Evolutionary conservation across 495 filamentous ascomycete species (phyloP).

Genomic region (Aspergillus bertholletiae): DNA sequence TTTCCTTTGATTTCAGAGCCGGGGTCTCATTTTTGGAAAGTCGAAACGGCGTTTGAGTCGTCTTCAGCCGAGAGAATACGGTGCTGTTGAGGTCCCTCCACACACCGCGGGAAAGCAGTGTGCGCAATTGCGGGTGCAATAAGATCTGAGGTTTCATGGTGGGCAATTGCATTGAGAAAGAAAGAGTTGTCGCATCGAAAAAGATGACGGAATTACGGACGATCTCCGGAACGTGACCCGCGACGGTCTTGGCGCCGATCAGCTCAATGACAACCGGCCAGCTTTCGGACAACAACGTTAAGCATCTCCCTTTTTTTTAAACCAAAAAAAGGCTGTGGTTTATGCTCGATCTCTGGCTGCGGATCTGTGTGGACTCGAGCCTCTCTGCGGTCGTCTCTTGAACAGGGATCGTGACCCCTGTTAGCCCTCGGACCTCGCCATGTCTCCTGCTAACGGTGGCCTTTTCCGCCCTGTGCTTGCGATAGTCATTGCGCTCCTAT

Average conservation of each 20-base stretch:
- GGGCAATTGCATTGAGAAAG: not conserved
- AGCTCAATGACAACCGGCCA: not conserved
- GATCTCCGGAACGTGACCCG: conserved; percentile 3
- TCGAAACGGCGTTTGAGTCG: conserved; percentile 21
- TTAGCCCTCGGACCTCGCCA: conserved; percentile 11
- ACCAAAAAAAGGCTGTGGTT: too few relatives aligned
- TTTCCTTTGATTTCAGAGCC: conserved; percentile 20
- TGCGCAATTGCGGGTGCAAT: conserved; percentile 34
- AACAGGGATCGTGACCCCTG: not conserved
- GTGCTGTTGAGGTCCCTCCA: conserved; percentile 26
- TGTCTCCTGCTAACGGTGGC: conserved; percentile 29
- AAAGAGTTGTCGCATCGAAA: not conserved
- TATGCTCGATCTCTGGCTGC: too few relatives aligned
- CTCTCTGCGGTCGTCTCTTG: not conserved
- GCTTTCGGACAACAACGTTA: not conserved
- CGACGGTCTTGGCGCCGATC: conserved; percentile 1
- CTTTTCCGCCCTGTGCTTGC: conserved; percentile 23
- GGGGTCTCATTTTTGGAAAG: conserved; percentile 23
- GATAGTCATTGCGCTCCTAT: conserved; percentile 25
- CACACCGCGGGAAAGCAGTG: conserved; percentile 19
- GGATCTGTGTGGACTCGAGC: too few relatives aligned
- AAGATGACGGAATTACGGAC: not conserved
- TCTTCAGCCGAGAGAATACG: conserved; percentile 31
- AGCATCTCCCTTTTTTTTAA: not conserved
- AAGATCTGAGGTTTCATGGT: conserved; percentile 31